Base-by-base conservation (phyloP, 1,139 yeast genomes). In the Suhomyces guaymorum region DNA sequence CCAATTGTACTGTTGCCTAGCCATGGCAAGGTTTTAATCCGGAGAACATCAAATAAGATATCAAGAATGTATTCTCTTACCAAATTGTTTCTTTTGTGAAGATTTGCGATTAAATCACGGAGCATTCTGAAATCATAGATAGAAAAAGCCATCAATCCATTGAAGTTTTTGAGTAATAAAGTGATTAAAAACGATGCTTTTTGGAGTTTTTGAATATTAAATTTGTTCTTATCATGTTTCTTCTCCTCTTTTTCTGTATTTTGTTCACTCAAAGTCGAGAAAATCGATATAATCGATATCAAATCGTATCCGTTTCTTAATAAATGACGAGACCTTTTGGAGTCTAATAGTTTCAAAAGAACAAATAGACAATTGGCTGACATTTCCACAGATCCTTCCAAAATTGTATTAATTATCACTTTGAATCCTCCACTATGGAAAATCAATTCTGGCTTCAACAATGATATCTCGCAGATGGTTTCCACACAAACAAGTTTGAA, bases 91-190 rank as follows among this genome's bases (percentile, higher is more conserved):
- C 84, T 83, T 36, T 80, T 77, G 18, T 68, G 66, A 35, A 90
- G 61, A 52, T 90, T 82, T 24, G 72, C 64, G 2, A 90, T 62
- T 23, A 92, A 63, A 37, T 79, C 78, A 28, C 63, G 64, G 13
- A 92, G 50, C 19, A 83, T 74, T 35, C 68, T 68, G 47, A 79
- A 83, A 39, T 77, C 60, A 46, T 81, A 68, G 37, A 75, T 69
- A 0, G 87, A 73, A 47, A 82, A 75, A 7, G 84, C 75, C 45
- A 84, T 72, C 9, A 89, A 54, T 0, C 98, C 98, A 13, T 85
- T 73, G 79, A 94, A 84, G 30, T 80, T 74, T 42, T 86, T 83
- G 33, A 92, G 59, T 18, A 87, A 60, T 3, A 75, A 57, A 0
- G 86, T 65, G 3, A 90, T 58, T 9, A 87, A 66, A 30, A 75